A percentile compares a stretch with the other conserved stretches of the same genome.
Evolutionary conservation across 169 alveolate genomes (phyloP).

Genomic region (Plasmodium reichenowi): DNA sequence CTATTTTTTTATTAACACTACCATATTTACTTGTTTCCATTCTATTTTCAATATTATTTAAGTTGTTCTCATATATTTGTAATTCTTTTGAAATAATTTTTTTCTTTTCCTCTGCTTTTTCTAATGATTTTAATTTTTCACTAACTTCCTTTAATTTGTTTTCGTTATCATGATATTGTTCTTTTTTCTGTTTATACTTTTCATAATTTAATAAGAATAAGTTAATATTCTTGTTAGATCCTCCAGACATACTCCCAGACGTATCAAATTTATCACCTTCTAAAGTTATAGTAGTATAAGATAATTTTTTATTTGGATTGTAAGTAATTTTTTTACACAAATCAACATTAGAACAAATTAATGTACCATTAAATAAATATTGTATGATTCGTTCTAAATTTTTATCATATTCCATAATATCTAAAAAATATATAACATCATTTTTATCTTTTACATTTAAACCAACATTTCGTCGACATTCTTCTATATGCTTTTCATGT

Average conservation of each 20-base stretch:
- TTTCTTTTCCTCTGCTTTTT: constrained; percentile 78
- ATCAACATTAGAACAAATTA: constrained; percentile 88
- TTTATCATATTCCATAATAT: constrained; percentile 83
- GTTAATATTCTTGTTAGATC: constrained; percentile 86
- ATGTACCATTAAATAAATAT: constrained; percentile 89
- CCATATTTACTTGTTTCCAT: constrained; percentile 77
- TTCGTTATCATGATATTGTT: constrained; percentile 56
- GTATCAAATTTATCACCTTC: constrained; percentile 94
- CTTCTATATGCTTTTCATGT: constrained; percentile 74
- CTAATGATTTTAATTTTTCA: constrained; percentile 47
- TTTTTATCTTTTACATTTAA: constrained; percentile 57
- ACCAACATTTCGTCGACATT: constrained; percentile 76
- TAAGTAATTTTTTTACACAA: constrained; percentile 90
- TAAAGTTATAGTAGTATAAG: constrained; percentile 89
- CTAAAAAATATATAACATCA: constrained; percentile 77
- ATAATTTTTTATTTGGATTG: constrained; percentile 82
- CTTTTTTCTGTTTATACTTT: constrained; percentile 66
- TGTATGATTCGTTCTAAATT: constrained; percentile 84
- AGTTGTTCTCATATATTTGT: constrained; percentile 64
- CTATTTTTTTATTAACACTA: constrained; percentile 55
- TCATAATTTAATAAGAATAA: constrained; percentile 75
- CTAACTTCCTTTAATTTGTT: constrained; percentile 58
- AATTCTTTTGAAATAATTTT: constrained; percentile 72
- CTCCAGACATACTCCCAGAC: constrained; percentile 94
- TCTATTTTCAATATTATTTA: constrained; percentile 77